These are phyloP conservation scores for Arthroderma sp. DNA, from an alignment of 2,329 filamentous ascomycete species.

Conservation along the genomic window DNA sequence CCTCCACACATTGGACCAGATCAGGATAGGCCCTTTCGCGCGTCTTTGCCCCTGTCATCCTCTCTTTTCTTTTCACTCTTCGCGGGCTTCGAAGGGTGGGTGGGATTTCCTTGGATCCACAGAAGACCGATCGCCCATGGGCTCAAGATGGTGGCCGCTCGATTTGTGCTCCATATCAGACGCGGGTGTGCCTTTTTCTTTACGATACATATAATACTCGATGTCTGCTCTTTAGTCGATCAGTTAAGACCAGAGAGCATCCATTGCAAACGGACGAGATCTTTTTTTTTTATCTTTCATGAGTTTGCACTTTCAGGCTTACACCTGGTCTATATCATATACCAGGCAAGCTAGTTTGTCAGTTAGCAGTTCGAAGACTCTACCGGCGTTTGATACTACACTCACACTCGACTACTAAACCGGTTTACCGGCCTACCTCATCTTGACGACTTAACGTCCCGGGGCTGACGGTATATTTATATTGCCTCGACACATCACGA, in stretches of 20 bases:
- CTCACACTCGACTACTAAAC: not conserved
- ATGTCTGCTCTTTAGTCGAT: not conserved
- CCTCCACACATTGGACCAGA: not conserved
- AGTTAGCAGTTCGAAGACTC: not conserved
- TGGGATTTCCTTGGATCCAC: conserved; percentile 2
- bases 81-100: not conserved
- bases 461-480: not conserved
- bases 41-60: conserved; percentile 7
- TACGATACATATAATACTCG: conserved; percentile 3
- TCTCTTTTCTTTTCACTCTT: not conserved
- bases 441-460: not conserved
- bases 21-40: conserved; percentile 3
- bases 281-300: not conserved
- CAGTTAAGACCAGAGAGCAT: not conserved
- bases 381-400: not conserved
- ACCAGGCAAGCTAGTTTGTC: not conserved
- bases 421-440: not conserved
- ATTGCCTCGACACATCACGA: not conserved
- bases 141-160: not conserved
- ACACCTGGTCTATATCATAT: not conserved
- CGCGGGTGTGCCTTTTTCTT: not conserved
- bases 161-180: not conserved
- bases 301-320: not conserved
- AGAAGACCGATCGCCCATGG: not conserved
- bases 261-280: not conserved